Evolutionary conservation across 805 yeast genomes (phyloP).

Genomic region (Saturnispora saitoi): DNA sequence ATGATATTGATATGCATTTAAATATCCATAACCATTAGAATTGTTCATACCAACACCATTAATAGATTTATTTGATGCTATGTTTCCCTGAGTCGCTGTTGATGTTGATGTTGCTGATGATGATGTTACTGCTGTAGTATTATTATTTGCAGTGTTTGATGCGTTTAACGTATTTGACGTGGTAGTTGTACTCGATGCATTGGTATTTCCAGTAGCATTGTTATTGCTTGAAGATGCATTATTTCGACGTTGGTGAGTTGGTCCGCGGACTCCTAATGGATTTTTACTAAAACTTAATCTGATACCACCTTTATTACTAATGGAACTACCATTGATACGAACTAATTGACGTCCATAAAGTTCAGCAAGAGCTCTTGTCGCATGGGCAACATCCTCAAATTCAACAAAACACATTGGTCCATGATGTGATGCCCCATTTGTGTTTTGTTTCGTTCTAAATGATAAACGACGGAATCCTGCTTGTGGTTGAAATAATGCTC

Average conservation of each 20-base stretch:
- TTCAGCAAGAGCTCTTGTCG: constrained; percentile 90
- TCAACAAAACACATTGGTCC: constrained; percentile 99
- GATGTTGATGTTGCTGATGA: constrained; percentile 5
- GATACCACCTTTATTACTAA: constrained; percentile 73
- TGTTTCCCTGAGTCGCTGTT: constrained; percentile 3
- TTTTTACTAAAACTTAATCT: constrained; percentile 90
- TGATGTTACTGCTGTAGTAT: not conserved
- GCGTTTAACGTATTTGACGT: not conserved
- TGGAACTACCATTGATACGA: constrained; percentile 46
- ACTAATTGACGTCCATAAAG: constrained; percentile 88
- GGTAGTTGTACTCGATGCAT: not conserved
- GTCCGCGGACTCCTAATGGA: constrained; percentile 92
- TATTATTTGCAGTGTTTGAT: not conserved
- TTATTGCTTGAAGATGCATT: constrained; percentile 6
- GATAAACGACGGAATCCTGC: constrained; percentile 89
- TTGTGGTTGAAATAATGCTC: constrained; percentile 79
- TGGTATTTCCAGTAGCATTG: not conserved
- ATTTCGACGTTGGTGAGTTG: constrained; percentile 27
- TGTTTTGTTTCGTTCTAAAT: constrained; percentile 63
- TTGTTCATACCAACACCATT: not conserved
- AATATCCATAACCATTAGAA: constrained; percentile 5
- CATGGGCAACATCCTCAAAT: constrained; percentile 91
- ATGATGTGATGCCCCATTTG: constrained; percentile 40
- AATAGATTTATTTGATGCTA: not conserved
- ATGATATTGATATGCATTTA: constrained; percentile 6